These are phyloP conservation scores for Nitzschia sp. DNA, from an alignment of 108 stramenopile genomes.

Conservation along the genomic window DNA sequence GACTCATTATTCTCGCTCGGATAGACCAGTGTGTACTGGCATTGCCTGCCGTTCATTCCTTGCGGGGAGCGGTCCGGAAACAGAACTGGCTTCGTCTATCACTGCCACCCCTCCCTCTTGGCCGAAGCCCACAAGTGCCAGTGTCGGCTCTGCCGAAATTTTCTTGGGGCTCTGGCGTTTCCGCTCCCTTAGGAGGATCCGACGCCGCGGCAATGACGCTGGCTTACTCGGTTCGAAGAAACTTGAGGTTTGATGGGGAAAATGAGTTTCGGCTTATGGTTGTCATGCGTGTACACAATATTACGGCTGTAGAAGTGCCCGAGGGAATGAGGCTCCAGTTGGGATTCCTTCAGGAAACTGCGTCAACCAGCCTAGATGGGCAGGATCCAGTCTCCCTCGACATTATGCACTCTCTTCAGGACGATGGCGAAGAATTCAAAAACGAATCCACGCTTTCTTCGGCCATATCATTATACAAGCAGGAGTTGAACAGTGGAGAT, in stretches of 20 bases:
- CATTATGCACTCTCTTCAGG: conserved; percentile 26
- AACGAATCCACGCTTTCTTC: conserved; percentile 32
- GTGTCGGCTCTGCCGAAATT: conserved; percentile 16
- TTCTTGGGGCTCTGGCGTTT: conserved; percentile 33
- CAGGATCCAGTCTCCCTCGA: conserved; percentile 35
- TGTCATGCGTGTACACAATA: conserved; percentile 46
- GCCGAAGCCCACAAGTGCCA: conserved; percentile 13
- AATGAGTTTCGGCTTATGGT: conserved; percentile 46
- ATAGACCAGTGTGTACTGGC: conserved; percentile 38
- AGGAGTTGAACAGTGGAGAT: conserved; percentile 68
- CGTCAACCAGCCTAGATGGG: conserved; percentile 44
- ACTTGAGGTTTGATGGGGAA: conserved; percentile 49
- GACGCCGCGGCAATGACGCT: conserved; percentile 43
- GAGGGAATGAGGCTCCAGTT: conserved; percentile 50
- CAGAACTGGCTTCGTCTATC: conserved; percentile 44
- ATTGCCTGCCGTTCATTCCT: conserved; percentile 23
- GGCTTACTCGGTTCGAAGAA: conserved; percentile 36
- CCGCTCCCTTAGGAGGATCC: conserved; percentile 34
- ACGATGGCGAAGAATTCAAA: conserved; percentile 15
- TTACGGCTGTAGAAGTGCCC: conserved; percentile 44
- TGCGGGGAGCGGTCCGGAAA: conserved; percentile 21
- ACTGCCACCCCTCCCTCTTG: conserved; percentile 34
- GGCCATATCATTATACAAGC: conserved; percentile 45
- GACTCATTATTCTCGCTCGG: conserved; percentile 35
- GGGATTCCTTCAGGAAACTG: conserved; percentile 54